Percentiles rank a stretch among this genome's conserved stretches.
These are phyloP conservation scores for Magnusiomyces ingens DNA, from an alignment of 1,139 yeast species.

Conservation along the genomic window DNA sequence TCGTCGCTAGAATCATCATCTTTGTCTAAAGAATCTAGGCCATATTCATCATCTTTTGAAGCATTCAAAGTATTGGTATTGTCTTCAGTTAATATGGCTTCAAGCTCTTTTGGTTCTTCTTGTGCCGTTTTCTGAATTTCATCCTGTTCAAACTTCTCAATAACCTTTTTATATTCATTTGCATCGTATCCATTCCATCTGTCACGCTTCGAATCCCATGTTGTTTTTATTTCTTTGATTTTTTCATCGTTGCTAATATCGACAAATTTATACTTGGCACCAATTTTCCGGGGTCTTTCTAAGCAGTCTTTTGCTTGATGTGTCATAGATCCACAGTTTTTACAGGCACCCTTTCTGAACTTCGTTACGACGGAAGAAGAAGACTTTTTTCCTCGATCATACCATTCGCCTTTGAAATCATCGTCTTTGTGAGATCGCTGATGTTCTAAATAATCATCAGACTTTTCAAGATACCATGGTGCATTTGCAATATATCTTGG, in stretches of 20 bases:
- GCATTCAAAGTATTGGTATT: too few species aligned
- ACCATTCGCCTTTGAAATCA: conserved; percentile 27
- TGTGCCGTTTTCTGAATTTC: conserved; percentile 21
- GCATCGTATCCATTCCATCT: conserved; percentile 71
- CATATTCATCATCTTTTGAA: conserved; percentile 1
- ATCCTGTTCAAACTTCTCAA: conserved; percentile 40
- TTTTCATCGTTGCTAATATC: conserved; percentile 29
- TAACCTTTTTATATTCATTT: conserved; percentile 49
- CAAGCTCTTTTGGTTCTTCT: conserved; percentile 5
- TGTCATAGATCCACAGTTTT: conserved; percentile 46
- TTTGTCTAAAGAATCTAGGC: neutral
- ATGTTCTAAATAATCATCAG: conserved; percentile 43
- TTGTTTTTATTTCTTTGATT: conserved; percentile 31
- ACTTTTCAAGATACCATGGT: conserved; percentile 44
- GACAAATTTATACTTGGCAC: conserved; percentile 33
- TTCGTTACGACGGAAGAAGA: conserved; percentile 26
- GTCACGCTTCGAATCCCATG: conserved; percentile 63
- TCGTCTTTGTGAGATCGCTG: conserved; percentile 38
- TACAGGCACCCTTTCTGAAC: conserved; percentile 41
- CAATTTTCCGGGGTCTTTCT: conserved; percentile 43
- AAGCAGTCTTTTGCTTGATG: conserved; percentile 46
- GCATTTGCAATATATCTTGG: conserved; percentile 41
- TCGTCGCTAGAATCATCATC: conserved; percentile 18
- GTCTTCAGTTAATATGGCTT: neutral
- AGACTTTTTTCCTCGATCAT: conserved; percentile 27